Evolutionary conservation across 176 grass and related monocot genomes (phyloP).

Genomic region (Saccharum officinarum): DNA sequence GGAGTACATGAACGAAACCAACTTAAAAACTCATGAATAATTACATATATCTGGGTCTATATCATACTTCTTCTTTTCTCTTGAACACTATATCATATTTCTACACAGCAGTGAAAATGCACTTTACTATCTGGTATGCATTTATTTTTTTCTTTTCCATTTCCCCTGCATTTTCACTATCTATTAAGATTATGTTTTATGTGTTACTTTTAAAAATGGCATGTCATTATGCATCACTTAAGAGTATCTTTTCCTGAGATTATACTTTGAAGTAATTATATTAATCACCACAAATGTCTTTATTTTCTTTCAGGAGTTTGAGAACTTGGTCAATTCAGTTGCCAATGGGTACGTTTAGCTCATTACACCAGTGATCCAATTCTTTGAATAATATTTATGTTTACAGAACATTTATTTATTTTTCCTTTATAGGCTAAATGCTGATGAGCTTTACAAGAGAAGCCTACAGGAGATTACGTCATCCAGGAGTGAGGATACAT

Average conservation of each 20-base stretch:
- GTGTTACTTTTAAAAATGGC: not conserved
- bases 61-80: not conserved
- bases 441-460: constrained; percentile 20
- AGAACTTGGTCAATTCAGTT: constrained; percentile 17
- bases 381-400: not conserved
- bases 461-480: not conserved
- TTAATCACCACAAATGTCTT: not conserved
- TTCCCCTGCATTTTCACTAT: not conserved
- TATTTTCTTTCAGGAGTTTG: constrained; percentile 35
- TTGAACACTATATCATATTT: not conserved
- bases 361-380: not conserved
- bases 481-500: constrained; percentile 32
- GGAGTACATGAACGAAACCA: not conserved
- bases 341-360: constrained; percentile 16
- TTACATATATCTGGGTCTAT: not conserved
- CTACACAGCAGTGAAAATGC: not conserved
- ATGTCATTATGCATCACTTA: not conserved
- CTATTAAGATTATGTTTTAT: not conserved
- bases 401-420: not conserved
- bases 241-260: not conserved
- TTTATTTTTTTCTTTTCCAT: not conserved
- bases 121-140: not conserved
- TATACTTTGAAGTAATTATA: not conserved
- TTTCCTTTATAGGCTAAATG: not conserved
- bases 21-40: not conserved